Base-by-base conservation (phyloP, 1,139 yeast genomes). In the Zhuliangozyma parablackwelliae region DNA sequence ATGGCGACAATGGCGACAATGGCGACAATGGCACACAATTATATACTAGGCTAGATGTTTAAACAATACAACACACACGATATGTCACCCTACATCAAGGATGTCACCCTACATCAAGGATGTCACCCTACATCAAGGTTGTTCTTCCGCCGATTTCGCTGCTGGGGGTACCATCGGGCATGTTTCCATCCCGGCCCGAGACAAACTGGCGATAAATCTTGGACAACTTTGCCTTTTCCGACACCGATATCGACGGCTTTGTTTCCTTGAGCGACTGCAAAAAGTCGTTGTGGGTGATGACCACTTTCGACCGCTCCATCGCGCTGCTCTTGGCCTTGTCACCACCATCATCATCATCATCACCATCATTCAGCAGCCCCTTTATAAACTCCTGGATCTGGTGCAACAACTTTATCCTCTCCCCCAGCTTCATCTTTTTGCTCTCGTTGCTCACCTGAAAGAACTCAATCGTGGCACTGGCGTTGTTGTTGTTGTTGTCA, bases 81-180 rank as follows among this genome's bases (percentile, higher is more conserved):
- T n/a, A n/a, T n/a, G n/a, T n/a, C n/a, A n/a, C n/a, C n/a, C n/a
- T n/a, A n/a, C n/a, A n/a, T n/a, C n/a, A n/a, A n/a, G n/a, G n/a
- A n/a, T n/a, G n/a, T n/a, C n/a, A n/a, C n/a, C n/a, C n/a, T n/a
- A n/a, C n/a, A n/a, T n/a, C n/a, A n/a, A n/a, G n/a, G n/a, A 6
- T 21, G 23, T 21, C 23, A 6, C 23, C 23, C 58, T 54, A 84
- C 82, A 80, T 80, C 36, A 85, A 61, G 0, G 90, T 82, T 3
- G 87, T 76, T 40, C 97, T 67, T 2, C 90, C 96, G 2, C 97
- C 97, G 24, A 89, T 75, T 39, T 86, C 94, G 33, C 71, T 81
- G 47, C 95, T 81, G 4, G 92, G 80, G 27, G 80, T 73, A 0
- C 97, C 97, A 48, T 80, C 81, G 1, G 95, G 96, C 89, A 90